Evolutionary conservation across 2,329 filamentous ascomycete species (phyloP), one percentile per base, ranked within the genome.

Genomic region (Ophiocordyceps camponoti-saundersi): DNA sequence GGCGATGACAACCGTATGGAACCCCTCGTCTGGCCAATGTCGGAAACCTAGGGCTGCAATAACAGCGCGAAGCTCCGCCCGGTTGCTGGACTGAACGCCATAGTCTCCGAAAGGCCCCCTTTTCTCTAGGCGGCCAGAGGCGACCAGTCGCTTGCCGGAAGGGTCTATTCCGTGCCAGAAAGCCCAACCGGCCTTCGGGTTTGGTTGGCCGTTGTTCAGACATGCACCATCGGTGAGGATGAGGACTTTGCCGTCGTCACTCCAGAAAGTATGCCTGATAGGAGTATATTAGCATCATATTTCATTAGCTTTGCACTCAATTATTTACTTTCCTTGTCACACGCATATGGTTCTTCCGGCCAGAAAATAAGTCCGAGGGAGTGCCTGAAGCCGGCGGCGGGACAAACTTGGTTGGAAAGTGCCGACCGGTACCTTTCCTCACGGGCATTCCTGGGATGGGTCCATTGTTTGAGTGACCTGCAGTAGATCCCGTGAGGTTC

Each of bases 191-290:
- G 61, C 68, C 47, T 48, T 53, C 0, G 65, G 53, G 21, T 65
- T 54, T 2, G 30, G 20, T 39, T 58, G 49, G 15, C 67, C 68
- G 48, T 72, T 71, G 30, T 63, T 53, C 1, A 62, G 47, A 48
- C 70, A 74, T 0, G 67, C 61, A 3, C 70, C 69, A 48, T 70
- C 66, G 0, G 63, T 64, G 50, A 62, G 69, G 39, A 70, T 58
- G 20, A 74, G 61, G n/a, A 62, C 16, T 10, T 36, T 18, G 18
- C 32, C 29, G 10, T 53, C 32, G 12, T 47, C 21, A 13, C 32
- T 45, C 26, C 23, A 12, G n/a, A 56, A 18, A n/a, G 52, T 55
- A 2, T 49, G 48, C 47, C 8, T 5, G 42, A 39, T 16, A 32
- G 21, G 36, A 29, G 15, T 6, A 49, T 15, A 18, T 39, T 44